These are phyloP conservation scores for Casaregolazyma lundiana DNA, from an alignment of 1,139 yeast genomes.

Conservation along the genomic window DNA sequence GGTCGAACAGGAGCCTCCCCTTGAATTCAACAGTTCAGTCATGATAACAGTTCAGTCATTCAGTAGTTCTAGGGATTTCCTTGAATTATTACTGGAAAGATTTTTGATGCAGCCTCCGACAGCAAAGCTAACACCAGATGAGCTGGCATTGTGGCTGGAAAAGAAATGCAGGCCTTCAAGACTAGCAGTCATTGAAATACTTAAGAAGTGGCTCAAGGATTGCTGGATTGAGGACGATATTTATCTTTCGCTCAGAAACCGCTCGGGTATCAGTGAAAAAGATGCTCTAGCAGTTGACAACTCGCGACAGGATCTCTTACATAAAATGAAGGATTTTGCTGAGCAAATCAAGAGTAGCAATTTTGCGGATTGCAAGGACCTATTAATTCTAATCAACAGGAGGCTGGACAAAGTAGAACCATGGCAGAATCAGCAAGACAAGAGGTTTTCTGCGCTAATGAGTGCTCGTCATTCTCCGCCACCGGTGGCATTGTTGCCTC, in stretches of 20 bases:
- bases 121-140: slow-evolving; percentile 70
- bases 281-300: slow-evolving; percentile 35
- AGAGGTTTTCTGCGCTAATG: slow-evolving; percentile 10
- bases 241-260: not conserved
- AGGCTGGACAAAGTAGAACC: slow-evolving; percentile 27
- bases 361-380: slow-evolving; percentile 39
- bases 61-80: slow-evolving; percentile 61
- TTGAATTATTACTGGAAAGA: slow-evolving; percentile 57
- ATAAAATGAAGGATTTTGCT: slow-evolving; percentile 55
- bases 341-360: slow-evolving; percentile 44
- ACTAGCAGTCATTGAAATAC: slow-evolving; percentile 61
- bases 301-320: slow-evolving; percentile 38
- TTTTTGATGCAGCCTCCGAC: slow-evolving; percentile 81
- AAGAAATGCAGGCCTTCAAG: slow-evolving; percentile 65
- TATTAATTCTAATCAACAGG: slow-evolving; percentile 24
- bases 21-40: slow-evolving; percentile 65
- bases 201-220: slow-evolving; percentile 66
- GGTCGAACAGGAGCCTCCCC: slow-evolving; percentile 67
- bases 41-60: slow-evolving; percentile 74
- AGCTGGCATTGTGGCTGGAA: slow-evolving; percentile 74
- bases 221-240: slow-evolving; percentile 67
- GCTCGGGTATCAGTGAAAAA: slow-evolving; percentile 1
- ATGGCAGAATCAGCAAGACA: slow-evolving; percentile 23
- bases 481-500: slow-evolving; percentile 29
- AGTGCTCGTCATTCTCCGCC: slow-evolving; percentile 18